Base-by-base conservation (phyloP, 768 basidiomycete species). In the Clathrus columnatus region DNA sequence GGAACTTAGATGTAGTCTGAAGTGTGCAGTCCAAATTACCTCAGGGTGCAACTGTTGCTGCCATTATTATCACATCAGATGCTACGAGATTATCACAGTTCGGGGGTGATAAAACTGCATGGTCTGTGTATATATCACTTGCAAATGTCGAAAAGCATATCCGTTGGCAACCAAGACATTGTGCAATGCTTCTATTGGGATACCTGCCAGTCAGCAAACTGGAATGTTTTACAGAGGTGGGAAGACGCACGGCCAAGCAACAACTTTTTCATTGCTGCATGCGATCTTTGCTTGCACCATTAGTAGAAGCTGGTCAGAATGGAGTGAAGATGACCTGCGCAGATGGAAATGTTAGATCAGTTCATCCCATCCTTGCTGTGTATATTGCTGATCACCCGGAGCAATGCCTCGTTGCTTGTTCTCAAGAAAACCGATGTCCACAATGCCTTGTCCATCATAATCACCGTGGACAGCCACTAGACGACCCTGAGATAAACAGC, bases 61-160 rank as follows among this genome's bases (percentile, higher is more conserved):
- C 51, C 42, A 21, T 28, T 2, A 52, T 52, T 21, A 21, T 52
- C 21, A 5, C 30, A 32, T 36, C 27, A 3, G 51, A 52, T 52
- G 51, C 51, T 18, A 52, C 51, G 2, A 30, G n/a, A 21, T 17
- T 52, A 7, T 41, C 51, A 52, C 32, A 52, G 8, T 52, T 52
- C n/a, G 36, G 36, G 2, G 36, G 42, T 52, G 51, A 41, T 8
- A 41, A 41, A 5, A 51, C 59, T n/a, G 72, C 73, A 8, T 78
- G 71, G 61, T 77, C 77, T 0, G 69, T 78, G 0, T 78, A 78
- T 59, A 54, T 76, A 0, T 72, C 73, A 1, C 63, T 75, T 27
- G 75, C 73, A 0, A 75, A 75, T 52, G 64, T 79, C 4, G 65
- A 69, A 0, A 77, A 76, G 53, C 61, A 68, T 1, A 67, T 75